Conservation (phyloP, 1,284 basidiomycete genomes). For the Microbotryum silenes-acaulis region DNA sequence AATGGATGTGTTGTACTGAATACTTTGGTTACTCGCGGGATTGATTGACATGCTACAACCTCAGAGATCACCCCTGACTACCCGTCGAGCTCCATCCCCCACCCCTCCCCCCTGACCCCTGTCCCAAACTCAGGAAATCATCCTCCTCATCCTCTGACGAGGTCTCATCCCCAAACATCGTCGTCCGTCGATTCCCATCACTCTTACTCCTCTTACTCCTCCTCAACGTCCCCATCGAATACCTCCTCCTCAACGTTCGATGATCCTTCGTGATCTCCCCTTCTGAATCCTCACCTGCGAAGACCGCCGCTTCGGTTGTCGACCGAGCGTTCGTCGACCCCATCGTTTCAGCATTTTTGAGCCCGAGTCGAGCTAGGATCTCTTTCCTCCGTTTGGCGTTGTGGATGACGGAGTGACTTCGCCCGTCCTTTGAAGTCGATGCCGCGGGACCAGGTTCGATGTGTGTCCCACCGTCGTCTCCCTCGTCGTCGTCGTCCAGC, state of each 20-base stretch:
- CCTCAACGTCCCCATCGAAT: conserved; percentile 1
- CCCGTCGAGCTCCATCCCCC: too few species aligned
- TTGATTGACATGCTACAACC: too few species aligned
- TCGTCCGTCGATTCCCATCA: too few species aligned
- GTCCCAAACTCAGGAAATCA: too few species aligned
- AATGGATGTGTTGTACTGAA: too few species aligned
- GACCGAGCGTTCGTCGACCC: neutral
- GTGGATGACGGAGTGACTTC: neutral
- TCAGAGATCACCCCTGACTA: too few species aligned
- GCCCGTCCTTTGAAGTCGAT: neutral
- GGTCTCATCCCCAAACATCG: too few species aligned
- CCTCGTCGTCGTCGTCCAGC: neutral
- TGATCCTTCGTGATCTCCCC: neutral
- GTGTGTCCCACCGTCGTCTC: neutral
- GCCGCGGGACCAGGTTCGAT: neutral
- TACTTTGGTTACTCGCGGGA: too few species aligned
- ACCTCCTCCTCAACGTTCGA: conserved; percentile 2
- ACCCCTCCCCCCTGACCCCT: too few species aligned
- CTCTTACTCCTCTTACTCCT: neutral
- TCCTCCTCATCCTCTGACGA: too few species aligned
- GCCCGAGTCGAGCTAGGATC: conserved; percentile 13
- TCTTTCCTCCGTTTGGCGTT: conserved; percentile 9
- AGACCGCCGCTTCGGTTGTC: neutral
- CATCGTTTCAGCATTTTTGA: conserved; percentile 1
- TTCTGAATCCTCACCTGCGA: neutral